These are phyloP conservation scores for Quercus cerris DNA, from an alignment of 306 rosid genomes.

Conservation along the genomic window DNA sequence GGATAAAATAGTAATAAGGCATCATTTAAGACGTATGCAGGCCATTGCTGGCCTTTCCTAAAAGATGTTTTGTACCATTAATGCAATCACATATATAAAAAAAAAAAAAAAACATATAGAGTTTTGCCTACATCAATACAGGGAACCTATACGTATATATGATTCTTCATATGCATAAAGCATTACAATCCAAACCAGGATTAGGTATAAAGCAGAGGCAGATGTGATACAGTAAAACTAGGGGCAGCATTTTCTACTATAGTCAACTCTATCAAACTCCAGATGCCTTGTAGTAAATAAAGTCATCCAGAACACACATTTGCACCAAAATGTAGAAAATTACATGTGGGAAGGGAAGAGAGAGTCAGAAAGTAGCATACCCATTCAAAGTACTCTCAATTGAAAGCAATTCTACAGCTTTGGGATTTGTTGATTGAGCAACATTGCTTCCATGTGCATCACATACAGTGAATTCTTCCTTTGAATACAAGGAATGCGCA, in stretches of 20 bases:
- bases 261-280: background rate
- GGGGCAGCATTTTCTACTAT: background rate
- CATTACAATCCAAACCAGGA: too few relatives aligned
- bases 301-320: background rate
- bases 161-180: too few relatives aligned
- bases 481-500: constrained; percentile 28
- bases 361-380: constrained; percentile 37
- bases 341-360: background rate
- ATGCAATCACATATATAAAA: too few relatives aligned
- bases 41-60: too few relatives aligned
- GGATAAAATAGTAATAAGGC: too few relatives aligned
- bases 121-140: too few relatives aligned
- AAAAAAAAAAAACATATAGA: too few relatives aligned
- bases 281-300: background rate
- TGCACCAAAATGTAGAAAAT: background rate
- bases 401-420: constrained; percentile 25
- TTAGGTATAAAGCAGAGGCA: too few relatives aligned
- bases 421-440: constrained; percentile 20
- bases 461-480: constrained; percentile 20
- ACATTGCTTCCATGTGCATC: constrained; percentile 20
- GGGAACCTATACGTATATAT: too few relatives aligned
- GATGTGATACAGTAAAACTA: background rate
- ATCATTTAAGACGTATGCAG: too few relatives aligned
- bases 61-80: too few relatives aligned
- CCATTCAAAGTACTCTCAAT: constrained; percentile 21